These are phyloP conservation scores for Cunninghamia lanceolata DNA, from an alignment of 75 land plant species.

Conservation along the genomic window DNA sequence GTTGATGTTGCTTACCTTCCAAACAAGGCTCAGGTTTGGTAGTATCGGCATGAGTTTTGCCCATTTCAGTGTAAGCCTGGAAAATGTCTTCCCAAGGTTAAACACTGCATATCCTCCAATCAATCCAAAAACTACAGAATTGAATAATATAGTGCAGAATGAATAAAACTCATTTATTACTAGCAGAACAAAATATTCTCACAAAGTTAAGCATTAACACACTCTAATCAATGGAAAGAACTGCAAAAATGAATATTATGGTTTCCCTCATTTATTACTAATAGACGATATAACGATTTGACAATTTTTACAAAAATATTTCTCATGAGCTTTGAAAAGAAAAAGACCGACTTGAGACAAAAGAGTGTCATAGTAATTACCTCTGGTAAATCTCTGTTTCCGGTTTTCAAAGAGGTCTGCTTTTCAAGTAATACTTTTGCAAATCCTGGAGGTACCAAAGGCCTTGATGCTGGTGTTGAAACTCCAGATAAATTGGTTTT, in stretches of 20 bases:
- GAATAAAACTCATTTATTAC: neutral
- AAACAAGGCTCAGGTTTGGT: neutral
- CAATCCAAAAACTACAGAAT: neutral
- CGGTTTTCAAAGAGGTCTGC: neutral
- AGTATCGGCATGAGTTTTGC: neutral
- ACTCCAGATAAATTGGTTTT: slow-evolving; percentile 14
- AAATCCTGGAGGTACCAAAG: slow-evolving; percentile 77
- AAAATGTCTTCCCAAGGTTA: neutral
- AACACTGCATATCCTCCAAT: neutral
- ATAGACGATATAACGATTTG: neutral
- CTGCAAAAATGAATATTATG: neutral
- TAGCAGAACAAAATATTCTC: neutral
- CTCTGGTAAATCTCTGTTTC: slow-evolving; percentile 3
- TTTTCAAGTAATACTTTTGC: slow-evolving; percentile 23
- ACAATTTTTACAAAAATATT: neutral
- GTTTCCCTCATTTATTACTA: neutral
- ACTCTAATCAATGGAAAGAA: neutral
- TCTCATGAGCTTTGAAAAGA: neutral
- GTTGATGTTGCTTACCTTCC: slow-evolving; percentile 9
- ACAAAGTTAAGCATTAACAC: neutral
- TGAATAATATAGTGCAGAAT: neutral
- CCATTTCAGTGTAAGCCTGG: neutral
- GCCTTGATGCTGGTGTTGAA: slow-evolving; percentile 40
- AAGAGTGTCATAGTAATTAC: neutral
- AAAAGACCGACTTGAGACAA: neutral